A percentile compares a stretch with the other conserved stretches of the same genome.
Conservation (phyloP, 768 basidiomycete species). For the Boletus barrowsii region DNA sequence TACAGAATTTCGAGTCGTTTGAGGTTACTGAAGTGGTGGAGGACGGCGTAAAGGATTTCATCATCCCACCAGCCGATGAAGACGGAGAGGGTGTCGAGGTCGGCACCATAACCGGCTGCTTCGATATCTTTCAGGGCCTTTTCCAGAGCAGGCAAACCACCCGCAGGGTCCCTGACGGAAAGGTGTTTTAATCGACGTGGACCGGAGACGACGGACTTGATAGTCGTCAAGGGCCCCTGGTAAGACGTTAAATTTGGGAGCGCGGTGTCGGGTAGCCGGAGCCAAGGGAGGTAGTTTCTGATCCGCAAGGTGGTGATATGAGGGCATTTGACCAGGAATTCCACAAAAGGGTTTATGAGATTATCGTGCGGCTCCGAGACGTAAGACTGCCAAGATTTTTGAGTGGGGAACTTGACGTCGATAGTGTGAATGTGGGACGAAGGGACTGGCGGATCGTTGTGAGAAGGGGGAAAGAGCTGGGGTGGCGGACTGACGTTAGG, state of each 20-base stretch:
- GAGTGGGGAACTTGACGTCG: constrained; percentile 30
- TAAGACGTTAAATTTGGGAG: constrained; percentile 20
- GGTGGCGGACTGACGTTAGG: neutral
- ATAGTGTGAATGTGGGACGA: constrained; percentile 27
- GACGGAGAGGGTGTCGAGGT: constrained; percentile 32
- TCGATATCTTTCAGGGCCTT: constrained; percentile 30
- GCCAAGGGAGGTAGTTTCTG: constrained; percentile 28
- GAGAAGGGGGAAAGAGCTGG: constrained; percentile 5
- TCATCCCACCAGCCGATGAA: constrained; percentile 45
- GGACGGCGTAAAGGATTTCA: constrained; percentile 43
- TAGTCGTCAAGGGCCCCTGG: constrained; percentile 28
- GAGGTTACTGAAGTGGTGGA: constrained; percentile 36
- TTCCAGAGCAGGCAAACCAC: constrained; percentile 20
- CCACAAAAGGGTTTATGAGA: constrained; percentile 24
- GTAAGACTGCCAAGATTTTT: constrained; percentile 29
- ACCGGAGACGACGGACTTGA: constrained; percentile 22
- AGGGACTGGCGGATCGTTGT: constrained; percentile 14
- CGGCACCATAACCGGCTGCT: constrained; percentile 6
- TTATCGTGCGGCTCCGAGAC: constrained; percentile 28
- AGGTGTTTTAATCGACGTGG: constrained; percentile 21
- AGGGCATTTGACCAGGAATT: constrained; percentile 26
- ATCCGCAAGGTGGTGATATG: constrained; percentile 18
- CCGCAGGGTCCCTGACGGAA: constrained; percentile 23
- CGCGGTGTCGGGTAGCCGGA: constrained; percentile 16
- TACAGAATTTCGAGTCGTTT: constrained; percentile 41